Percentiles rank a stretch among this genome's conserved stretches.
These are phyloP conservation scores for Esteya vermicola DNA, from an alignment of 2,329 filamentous ascomycete species.

Conservation along the genomic window DNA sequence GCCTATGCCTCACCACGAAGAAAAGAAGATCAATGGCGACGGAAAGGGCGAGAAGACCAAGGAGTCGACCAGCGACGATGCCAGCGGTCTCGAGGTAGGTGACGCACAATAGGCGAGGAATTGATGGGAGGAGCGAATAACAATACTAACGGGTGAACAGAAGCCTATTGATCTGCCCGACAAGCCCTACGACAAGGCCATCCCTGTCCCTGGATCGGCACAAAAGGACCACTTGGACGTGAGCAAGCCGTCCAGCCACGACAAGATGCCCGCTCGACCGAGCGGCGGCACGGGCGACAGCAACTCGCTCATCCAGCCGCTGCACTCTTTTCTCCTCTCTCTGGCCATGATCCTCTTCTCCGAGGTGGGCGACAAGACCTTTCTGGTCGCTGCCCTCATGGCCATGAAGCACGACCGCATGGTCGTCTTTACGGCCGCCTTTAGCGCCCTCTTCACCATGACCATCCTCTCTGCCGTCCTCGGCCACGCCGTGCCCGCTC, in stretches of 20 bases:
- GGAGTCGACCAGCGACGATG: constrained; percentile 22
- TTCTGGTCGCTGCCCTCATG: constrained; percentile 93
- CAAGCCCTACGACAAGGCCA: constrained; percentile 60
- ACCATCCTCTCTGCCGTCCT: constrained; percentile 85
- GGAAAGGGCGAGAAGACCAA: constrained; percentile 25
- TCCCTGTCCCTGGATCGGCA: constrained; percentile 51
- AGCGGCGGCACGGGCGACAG: constrained; percentile 25
- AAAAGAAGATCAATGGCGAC: constrained; percentile 45
- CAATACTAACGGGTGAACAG: constrained; percentile 23
- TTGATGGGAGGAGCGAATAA: not conserved
- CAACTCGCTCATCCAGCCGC: constrained; percentile 53
- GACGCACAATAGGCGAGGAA: too few species aligned
- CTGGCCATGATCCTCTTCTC: constrained; percentile 96
- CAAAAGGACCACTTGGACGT: constrained; percentile 51
- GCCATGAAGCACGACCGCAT: constrained; percentile 95
- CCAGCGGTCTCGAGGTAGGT: constrained; percentile 44
- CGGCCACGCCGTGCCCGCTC: constrained; percentile 78
- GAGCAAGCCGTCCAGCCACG: constrained; percentile 21
- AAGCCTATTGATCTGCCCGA: constrained; percentile 72
- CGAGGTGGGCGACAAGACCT: constrained; percentile 96
- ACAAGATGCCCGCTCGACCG: constrained; percentile 4
- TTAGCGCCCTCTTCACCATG: constrained; percentile 83
- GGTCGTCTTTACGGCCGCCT: constrained; percentile 90
- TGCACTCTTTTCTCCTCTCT: constrained; percentile 82
- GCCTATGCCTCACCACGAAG: constrained; percentile 67